Evolutionary conservation across 2,329 filamentous ascomycete genomes (phyloP).

Genomic region (Gaeumannomyces tritici): DNA sequence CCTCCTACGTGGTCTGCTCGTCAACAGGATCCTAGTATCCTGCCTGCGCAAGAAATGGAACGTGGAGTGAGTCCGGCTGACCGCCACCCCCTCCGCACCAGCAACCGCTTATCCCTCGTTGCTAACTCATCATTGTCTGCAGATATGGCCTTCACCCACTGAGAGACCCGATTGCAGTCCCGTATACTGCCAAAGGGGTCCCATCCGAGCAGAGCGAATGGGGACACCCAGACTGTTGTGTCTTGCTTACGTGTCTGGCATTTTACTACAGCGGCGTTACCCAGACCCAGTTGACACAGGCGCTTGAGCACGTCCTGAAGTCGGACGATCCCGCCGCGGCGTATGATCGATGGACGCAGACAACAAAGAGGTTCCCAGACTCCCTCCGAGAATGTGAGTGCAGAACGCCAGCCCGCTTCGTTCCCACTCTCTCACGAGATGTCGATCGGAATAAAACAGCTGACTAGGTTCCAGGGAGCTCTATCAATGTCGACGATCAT

Average conservation of each 20-base stretch:
- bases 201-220: slow-evolving; percentile 56
- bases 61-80: slow-evolving; percentile 30
- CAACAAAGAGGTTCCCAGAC: slow-evolving; percentile 29
- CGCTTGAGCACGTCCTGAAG: slow-evolving; percentile 39
- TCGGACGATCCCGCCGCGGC: slow-evolving; percentile 46
- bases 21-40: slow-evolving; percentile 48
- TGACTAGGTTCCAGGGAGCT: slow-evolving; percentile 21
- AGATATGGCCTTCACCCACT: slow-evolving; percentile 45
- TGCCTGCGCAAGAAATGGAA: slow-evolving; percentile 56
- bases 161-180: slow-evolving; percentile 54
- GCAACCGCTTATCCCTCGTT: background rate
- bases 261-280: slow-evolving; percentile 57
- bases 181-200: slow-evolving; percentile 55
- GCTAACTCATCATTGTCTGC: background rate
- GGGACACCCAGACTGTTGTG: slow-evolving; percentile 57
- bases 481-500: slow-evolving; percentile 50
- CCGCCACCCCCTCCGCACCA: too few species aligned
- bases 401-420: too few species aligned
- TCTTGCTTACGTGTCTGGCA: slow-evolving; percentile 53
- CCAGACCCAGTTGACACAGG: slow-evolving; percentile 35
- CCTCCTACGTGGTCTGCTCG: slow-evolving; percentile 53
- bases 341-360: slow-evolving; percentile 41
- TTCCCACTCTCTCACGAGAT: too few species aligned
- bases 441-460: too few species aligned
- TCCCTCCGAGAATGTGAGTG: slow-evolving; percentile 32